phyloP scores from a whole-genome alignment of 129 eudicot genomes.

The Lactuca sativa region DNA sequence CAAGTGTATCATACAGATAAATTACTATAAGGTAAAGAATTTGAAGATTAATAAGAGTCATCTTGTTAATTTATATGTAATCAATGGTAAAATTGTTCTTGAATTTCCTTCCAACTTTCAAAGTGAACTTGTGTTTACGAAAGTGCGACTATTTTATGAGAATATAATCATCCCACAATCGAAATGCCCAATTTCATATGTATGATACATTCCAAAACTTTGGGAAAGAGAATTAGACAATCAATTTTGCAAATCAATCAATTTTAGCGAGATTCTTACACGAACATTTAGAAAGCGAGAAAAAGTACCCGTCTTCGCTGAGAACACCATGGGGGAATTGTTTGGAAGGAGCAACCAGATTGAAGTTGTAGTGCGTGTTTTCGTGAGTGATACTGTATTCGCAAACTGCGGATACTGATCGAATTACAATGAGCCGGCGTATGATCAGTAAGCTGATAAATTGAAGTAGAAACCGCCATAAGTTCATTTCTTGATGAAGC shows the following conservation, averaged over 20 bases:
- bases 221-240: background rate
- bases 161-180: too few relatives aligned
- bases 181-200: too few relatives aligned
- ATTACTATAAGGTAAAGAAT: background rate
- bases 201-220: too few relatives aligned
- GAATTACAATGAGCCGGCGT: conserved; percentile 18
- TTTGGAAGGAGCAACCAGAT: conserved; percentile 44
- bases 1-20: background rate
- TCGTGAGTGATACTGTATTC: conserved; percentile 41
- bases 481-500: conserved; percentile 10
- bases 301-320: conserved; percentile 77
- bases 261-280: too few relatives aligned
- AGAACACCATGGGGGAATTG: conserved; percentile 67
- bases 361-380: conserved; percentile 59
- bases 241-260: background rate
- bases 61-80: background rate
- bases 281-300: background rate
- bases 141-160: too few relatives aligned
- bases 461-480: conserved; percentile 7
- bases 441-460: conserved; percentile 31
- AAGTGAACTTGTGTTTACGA: background rate
- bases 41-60: background rate
- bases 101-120: background rate
- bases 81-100: background rate
- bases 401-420: conserved; percentile 41